phyloP scores from a whole-genome alignment of 805 yeast species.

The Lipomyces yamanashiensis region DNA sequence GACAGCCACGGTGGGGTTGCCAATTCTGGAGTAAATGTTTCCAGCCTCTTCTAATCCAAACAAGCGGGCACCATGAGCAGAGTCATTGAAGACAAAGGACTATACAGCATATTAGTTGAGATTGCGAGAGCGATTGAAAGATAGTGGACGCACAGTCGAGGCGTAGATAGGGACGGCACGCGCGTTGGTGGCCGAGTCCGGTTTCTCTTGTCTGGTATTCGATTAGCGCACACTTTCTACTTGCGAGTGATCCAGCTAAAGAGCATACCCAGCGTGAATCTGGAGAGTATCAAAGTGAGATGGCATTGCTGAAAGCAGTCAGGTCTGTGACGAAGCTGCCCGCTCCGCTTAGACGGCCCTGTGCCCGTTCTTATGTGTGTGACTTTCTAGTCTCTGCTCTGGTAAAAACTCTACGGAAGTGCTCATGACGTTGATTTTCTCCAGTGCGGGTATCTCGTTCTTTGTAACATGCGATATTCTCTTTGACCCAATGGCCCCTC shows the following conservation, averaged over 20 bases:
- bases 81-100: constrained; percentile 84
- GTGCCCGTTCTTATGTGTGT: too few relatives aligned
- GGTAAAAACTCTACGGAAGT: too few relatives aligned
- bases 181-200: constrained; percentile 66
- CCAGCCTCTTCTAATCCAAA: constrained; percentile 86
- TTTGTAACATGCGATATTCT: too few relatives aligned
- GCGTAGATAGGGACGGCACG: constrained; percentile 96
- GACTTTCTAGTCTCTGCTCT: too few relatives aligned
- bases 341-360: too few relatives aligned
- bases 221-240: too few relatives aligned
- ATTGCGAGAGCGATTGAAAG: not conserved
- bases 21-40: constrained; percentile 83
- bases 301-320: constrained; percentile 15
- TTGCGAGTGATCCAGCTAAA: too few relatives aligned
- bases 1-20: constrained; percentile 91
- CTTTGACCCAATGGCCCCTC: too few relatives aligned
- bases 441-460: too few relatives aligned
- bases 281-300: constrained; percentile 84
- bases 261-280: constrained; percentile 78
- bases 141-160: constrained; percentile 53
- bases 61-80: constrained; percentile 89
- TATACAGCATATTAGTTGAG: not conserved
- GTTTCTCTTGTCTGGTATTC: constrained; percentile 48
- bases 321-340: too few relatives aligned
- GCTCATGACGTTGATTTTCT: too few relatives aligned